Evolutionary conservation across 2,329 filamentous ascomycete genomes (phyloP).

Genomic region (Curvularia eragrostidis): DNA sequence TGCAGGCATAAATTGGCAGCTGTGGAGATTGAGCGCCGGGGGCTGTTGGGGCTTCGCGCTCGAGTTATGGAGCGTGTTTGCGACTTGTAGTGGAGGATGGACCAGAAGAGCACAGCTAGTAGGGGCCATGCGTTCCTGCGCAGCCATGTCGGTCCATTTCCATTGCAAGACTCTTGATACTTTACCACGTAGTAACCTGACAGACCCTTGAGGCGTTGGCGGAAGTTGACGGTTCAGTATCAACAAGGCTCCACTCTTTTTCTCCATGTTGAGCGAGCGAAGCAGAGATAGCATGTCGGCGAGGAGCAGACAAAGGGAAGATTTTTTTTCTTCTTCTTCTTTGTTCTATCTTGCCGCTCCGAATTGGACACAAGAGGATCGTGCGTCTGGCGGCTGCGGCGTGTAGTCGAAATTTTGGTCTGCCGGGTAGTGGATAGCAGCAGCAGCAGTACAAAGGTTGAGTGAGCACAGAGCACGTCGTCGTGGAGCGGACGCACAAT

Average conservation of each 20-base stretch:
- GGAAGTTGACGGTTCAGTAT: slow-evolving; percentile 17
- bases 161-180: no score
- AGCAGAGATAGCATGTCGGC: slow-evolving; percentile 3
- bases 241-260: slow-evolving; percentile 15
- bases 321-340: not conserved
- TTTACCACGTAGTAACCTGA: slow-evolving; percentile 13
- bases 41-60: not conserved
- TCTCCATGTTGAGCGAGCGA: slow-evolving; percentile 1
- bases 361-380: slow-evolving; percentile 11
- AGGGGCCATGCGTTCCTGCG: slow-evolving; percentile 35
- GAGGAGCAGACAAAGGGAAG: not conserved
- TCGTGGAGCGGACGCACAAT: slow-evolving; percentile 23
- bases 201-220: slow-evolving; percentile 12
- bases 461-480: slow-evolving; percentile 29
- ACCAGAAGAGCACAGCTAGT: slow-evolving; percentile 25
- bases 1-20: slow-evolving; percentile 43
- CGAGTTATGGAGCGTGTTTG: slow-evolving; percentile 33
- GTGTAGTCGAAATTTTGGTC: slow-evolving; percentile 25
- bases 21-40: slow-evolving; percentile 37
- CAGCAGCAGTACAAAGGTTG: slow-evolving; percentile 20
- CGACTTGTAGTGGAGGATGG: slow-evolving; percentile 30
- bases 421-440: slow-evolving; percentile 20
- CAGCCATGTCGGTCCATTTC: slow-evolving; percentile 12
- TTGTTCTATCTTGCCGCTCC: not conserved
- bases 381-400: slow-evolving; percentile 26